A percentile compares a stretch with the other conserved stretches of the same genome.
Evolutionary conservation across 306 rosid species (phyloP).

Genomic region (Corylus avellana): DNA sequence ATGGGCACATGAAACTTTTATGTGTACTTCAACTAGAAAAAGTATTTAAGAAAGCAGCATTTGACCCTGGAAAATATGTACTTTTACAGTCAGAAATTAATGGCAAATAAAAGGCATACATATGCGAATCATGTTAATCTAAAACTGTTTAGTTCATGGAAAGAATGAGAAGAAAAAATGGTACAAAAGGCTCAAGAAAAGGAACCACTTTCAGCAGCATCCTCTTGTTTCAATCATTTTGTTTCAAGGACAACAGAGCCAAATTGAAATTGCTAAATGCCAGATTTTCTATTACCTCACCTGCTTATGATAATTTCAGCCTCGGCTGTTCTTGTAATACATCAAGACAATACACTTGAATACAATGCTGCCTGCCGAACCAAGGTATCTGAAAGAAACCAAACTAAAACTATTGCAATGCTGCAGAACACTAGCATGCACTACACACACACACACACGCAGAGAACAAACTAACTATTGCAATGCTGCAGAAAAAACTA

Average conservation of each 20-base stretch:
- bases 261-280: constrained; percentile 10
- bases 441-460: too few species aligned
- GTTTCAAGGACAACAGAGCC: constrained; percentile 5
- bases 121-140: constrained; percentile 16
- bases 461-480: neutral
- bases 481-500: too few species aligned
- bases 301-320: constrained; percentile 91
- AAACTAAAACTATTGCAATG: constrained; percentile 23
- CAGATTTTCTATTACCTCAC: constrained; percentile 45
- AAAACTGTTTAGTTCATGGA: constrained; percentile 13
- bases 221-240: constrained; percentile 6
- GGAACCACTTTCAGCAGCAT: constrained; percentile 14
- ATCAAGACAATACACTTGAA: constrained; percentile 76
- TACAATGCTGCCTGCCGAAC: constrained; percentile 88
- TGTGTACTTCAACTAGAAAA: too few species aligned
- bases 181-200: constrained; percentile 7
- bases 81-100: constrained; percentile 29
- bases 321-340: constrained; percentile 89
- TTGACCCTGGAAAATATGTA: constrained; percentile 70
- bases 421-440: neutral
- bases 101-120: neutral
- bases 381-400: constrained; percentile 76
- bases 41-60: constrained; percentile 37
- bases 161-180: neutral
- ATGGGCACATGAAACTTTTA: too few species aligned